Evolutionary conservation across 495 filamentous ascomycete genomes (phyloP).

Genomic region (Lepraria neglecta): DNA sequence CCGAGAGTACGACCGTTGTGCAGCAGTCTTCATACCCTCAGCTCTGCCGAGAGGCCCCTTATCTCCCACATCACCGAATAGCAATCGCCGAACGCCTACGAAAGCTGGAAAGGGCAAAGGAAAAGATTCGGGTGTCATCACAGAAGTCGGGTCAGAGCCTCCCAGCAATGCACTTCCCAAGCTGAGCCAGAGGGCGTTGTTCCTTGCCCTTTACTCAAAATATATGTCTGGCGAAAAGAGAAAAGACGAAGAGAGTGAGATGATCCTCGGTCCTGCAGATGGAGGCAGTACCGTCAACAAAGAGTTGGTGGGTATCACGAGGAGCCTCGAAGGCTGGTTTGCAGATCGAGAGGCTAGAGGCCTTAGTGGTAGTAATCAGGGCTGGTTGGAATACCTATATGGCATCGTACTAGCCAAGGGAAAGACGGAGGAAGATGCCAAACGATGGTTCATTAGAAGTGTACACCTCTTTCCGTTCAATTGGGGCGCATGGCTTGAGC

Average conservation of each 20-base stretch:
- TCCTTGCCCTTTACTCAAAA: conserved; percentile 86
- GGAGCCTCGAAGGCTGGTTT: conserved; percentile 75
- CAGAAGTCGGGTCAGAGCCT: conserved; percentile 30
- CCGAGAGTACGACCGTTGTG: conserved; percentile 89
- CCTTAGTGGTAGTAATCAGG: conserved; percentile 61
- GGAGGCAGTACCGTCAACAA: conserved; percentile 75
- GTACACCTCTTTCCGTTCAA: conserved; percentile 85
- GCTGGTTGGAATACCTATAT: conserved; percentile 95
- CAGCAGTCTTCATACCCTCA: conserved; percentile 78
- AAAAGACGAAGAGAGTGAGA: conserved; percentile 93
- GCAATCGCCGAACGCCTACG: conserved; percentile 37
- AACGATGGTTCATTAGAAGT: conserved; percentile 74
- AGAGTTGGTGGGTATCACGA: conserved; percentile 66
- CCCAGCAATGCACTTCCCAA: conserved; percentile 42
- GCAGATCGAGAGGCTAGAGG: conserved; percentile 52
- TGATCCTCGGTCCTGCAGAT: conserved; percentile 92
- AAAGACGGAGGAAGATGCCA: conserved; percentile 78
- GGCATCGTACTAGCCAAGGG: conserved; percentile 84
- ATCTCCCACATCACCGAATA: conserved; percentile 41
- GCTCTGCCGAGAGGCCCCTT: conserved; percentile 58
- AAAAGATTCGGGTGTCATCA: conserved; percentile 28
- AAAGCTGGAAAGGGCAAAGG: conserved; percentile 53
- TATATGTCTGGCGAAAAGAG: conserved; percentile 92
- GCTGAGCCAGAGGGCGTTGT: conserved; percentile 85
- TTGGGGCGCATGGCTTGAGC: conserved; percentile 94